Evolutionary conservation across 345 rosid species (phyloP).

Genomic region (Melaleuca quinquenervia): DNA sequence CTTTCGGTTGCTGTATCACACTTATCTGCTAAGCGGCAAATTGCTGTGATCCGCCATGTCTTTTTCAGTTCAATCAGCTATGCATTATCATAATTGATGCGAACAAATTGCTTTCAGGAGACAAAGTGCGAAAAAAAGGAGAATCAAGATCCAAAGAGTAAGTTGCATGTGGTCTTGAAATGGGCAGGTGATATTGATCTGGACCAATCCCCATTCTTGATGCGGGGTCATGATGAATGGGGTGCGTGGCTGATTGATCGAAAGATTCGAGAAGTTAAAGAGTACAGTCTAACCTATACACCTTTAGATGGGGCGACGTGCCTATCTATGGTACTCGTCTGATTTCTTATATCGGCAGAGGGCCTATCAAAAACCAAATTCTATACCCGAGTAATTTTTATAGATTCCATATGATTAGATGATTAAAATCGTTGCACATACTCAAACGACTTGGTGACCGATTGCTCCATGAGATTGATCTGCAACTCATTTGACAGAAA

Average conservation of each 20-base stretch:
- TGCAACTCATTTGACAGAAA: neutral
- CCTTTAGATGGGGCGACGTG: neutral
- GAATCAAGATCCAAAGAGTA: neutral
- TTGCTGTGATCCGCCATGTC: neutral
- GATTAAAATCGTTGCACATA: fast-evolving
- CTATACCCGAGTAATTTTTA: neutral
- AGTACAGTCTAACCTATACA: neutral
- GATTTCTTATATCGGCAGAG: neutral
- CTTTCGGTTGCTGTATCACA: neutral
- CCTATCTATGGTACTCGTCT: fast-evolving
- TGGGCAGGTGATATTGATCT: neutral
- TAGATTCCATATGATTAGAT: neutral
- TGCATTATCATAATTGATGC: neutral
- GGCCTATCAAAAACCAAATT: neutral
- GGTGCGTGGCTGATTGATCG: neutral
- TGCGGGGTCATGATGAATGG: neutral
- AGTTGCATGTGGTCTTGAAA: neutral
- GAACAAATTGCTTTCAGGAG: neutral
- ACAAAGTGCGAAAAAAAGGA: neutral
- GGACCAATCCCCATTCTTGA: neutral
- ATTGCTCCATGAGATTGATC: neutral
- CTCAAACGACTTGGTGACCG: neutral
- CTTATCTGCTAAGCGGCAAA: neutral
- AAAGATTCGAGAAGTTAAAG: neutral
- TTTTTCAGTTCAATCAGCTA: neutral